phyloP scores from a whole-genome alignment of 2,329 filamentous ascomycete genomes.

The Stagonosporopsis chrysanthemi region DNA sequence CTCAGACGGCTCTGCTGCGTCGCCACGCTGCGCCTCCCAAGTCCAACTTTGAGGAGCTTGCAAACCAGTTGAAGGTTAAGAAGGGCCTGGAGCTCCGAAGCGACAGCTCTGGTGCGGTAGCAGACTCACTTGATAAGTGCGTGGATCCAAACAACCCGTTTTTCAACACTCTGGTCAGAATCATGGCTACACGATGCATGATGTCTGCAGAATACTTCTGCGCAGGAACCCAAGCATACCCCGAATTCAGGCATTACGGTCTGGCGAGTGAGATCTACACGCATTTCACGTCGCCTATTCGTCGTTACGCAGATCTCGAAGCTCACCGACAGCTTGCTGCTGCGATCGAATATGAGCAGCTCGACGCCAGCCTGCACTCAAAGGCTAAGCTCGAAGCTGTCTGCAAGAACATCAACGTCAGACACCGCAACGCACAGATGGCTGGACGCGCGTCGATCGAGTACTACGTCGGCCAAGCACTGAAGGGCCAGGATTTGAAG shows the following conservation, averaged over 20 bases:
- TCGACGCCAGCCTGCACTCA: slow-evolving; percentile 82
- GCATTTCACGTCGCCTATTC: slow-evolving; percentile 96
- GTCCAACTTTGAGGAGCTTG: slow-evolving; percentile 94
- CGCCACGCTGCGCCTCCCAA: slow-evolving; percentile 92
- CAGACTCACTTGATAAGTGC: slow-evolving; percentile 88
- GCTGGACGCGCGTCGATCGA: slow-evolving; percentile 93
- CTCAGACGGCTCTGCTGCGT: slow-evolving; percentile 91
- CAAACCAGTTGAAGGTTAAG: slow-evolving; percentile 89
- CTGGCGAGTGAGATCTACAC: slow-evolving; percentile 97
- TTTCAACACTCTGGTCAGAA: slow-evolving; percentile 97
- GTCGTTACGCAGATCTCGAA: slow-evolving; percentile 95
- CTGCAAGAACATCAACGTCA: slow-evolving; percentile 97
- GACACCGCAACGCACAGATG: slow-evolving; percentile 96
- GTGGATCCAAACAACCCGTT: slow-evolving; percentile 83
- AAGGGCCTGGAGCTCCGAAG: slow-evolving; percentile 79
- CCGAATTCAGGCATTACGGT: slow-evolving; percentile 96
- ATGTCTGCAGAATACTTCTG: slow-evolving; percentile 99
- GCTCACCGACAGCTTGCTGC: slow-evolving; percentile 94
- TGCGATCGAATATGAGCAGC: slow-evolving; percentile 88
- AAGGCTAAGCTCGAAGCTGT: slow-evolving; percentile 88
- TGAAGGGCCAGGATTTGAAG: slow-evolving; percentile 77
- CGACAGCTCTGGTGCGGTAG: slow-evolving; percentile 90
- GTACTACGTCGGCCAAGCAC: slow-evolving; percentile 96
- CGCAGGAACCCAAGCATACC: slow-evolving; percentile 88
- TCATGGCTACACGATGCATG: slow-evolving; percentile 98